These are phyloP conservation scores for Dorcoceras hygrometricum DNA, from an alignment of 257 asterid species.

Conservation along the genomic window DNA sequence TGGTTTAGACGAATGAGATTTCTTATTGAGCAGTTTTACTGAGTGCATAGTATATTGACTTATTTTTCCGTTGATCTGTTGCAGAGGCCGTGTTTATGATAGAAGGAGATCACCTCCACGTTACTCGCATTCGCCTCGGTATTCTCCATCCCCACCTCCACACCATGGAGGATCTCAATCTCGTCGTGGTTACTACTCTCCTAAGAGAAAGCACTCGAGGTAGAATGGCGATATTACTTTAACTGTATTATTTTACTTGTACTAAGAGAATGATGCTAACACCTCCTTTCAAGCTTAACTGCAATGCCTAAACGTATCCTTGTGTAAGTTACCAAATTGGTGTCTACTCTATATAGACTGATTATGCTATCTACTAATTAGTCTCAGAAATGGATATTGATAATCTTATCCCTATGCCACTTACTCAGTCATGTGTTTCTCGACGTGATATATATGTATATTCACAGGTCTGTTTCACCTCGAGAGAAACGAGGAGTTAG, in stretches of 20 bases:
- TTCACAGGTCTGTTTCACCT: constrained; percentile 72
- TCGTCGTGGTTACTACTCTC: constrained; percentile 62
- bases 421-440: neutral
- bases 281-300: neutral
- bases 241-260: neutral
- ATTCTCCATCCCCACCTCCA: constrained; percentile 79
- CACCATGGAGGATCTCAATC: constrained; percentile 60
- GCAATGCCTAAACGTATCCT: neutral
- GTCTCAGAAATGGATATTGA: neutral
- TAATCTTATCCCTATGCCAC: neutral
- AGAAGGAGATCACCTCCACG: constrained; percentile 80
- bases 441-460: neutral
- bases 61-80: neutral
- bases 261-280: neutral
- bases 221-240: constrained; percentile 4
- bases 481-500: constrained; percentile 57
- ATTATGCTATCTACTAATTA: neutral
- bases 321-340: neutral
- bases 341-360: neutral
- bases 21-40: neutral
- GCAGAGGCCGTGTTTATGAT: constrained; percentile 68
- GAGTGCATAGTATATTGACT: neutral
- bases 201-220: constrained; percentile 83
- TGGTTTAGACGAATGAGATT: neutral
- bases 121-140: constrained; percentile 67